phyloP scores from a whole-genome alignment of 176 grass and related monocot genomes.

The Olyra latifolia region DNA sequence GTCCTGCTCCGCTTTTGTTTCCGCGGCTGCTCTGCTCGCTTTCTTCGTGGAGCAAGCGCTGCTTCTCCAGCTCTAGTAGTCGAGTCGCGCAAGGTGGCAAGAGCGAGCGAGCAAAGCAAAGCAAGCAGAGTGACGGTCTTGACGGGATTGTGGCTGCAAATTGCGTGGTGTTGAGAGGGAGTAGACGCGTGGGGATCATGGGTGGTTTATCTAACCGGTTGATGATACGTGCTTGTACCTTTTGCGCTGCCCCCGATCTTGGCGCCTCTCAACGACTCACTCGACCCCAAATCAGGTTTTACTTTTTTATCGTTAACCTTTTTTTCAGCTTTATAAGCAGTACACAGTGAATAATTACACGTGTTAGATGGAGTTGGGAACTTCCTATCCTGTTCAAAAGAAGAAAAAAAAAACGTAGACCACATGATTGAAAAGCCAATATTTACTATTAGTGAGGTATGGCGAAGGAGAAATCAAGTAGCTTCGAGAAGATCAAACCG shows the following conservation, averaged over 20 bases:
- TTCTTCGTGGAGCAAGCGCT: background rate
- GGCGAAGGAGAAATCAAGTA: too few species aligned
- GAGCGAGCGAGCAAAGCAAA: background rate
- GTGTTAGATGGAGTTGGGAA: background rate
- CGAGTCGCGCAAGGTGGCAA: background rate
- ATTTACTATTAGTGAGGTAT: too few species aligned
- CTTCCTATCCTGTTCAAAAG: background rate
- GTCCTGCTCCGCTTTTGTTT: background rate
- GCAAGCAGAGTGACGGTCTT: background rate
- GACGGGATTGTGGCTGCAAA: background rate
- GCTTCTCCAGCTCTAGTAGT: background rate
- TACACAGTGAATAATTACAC: background rate
- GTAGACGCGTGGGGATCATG: conserved; percentile 30
- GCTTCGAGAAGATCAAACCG: too few species aligned
- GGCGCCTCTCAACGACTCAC: conserved; percentile 19
- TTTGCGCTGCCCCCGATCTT: background rate
- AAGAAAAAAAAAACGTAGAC: background rate
- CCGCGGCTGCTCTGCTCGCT: background rate
- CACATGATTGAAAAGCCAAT: too few species aligned
- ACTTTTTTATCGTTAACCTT: conserved; percentile 4
- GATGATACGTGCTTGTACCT: conserved; percentile 48
- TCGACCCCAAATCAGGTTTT: background rate
- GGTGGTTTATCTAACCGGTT: background rate
- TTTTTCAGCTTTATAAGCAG: background rate
- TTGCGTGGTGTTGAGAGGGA: background rate